phyloP scores from a whole-genome alignment of 345 rosid genomes.

The Kandelia obovata region DNA sequence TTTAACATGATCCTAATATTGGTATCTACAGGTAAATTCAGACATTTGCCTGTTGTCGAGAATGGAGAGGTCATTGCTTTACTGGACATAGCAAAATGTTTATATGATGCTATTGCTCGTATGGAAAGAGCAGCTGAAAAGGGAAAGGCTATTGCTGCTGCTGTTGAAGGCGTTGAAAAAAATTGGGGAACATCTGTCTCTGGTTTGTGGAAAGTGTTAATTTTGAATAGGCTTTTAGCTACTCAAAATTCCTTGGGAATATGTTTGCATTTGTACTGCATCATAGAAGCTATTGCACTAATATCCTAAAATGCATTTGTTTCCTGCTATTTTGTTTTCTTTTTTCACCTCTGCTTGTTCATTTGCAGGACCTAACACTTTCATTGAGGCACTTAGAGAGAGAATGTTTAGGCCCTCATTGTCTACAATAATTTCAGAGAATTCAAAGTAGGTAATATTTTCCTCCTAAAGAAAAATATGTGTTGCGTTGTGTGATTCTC shows the following conservation, averaged over 20 bases:
- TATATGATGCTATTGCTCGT: slow-evolving; percentile 97
- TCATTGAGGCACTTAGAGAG: slow-evolving; percentile 87
- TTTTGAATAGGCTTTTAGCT: neutral
- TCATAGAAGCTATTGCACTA: neutral
- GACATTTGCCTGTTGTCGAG: slow-evolving; percentile 99
- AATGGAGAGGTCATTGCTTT: slow-evolving; percentile 98
- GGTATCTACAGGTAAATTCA: slow-evolving; percentile 68
- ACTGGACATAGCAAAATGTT: slow-evolving; percentile 94
- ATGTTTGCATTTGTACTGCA: neutral
- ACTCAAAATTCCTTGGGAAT: neutral
- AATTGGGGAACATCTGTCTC: slow-evolving; percentile 85
- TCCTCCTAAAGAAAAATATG: slow-evolving; percentile 19
- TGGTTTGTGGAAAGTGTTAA: slow-evolving; percentile 45
- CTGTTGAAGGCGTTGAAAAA: slow-evolving; percentile 98
- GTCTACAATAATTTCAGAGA: slow-evolving; percentile 77
- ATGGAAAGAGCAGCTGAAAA: slow-evolving; percentile 99
- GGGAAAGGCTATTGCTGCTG: slow-evolving; percentile 99
- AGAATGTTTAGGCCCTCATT: slow-evolving; percentile 90
- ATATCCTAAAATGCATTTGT: neutral
- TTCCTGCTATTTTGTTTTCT: slow-evolving; percentile 5
- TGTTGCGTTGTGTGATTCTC: slow-evolving; percentile 3
- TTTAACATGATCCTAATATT: slow-evolving; percentile 14
- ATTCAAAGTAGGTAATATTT: slow-evolving; percentile 97
- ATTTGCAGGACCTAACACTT: slow-evolving; percentile 73
- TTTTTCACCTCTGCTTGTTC: slow-evolving; percentile 2